A percentile compares a stretch with the other conserved stretches of the same genome.
These are phyloP conservation scores for Sergeia podlipaevii DNA, from an alignment of 208 protist species.

Conservation along the genomic window DNA sequence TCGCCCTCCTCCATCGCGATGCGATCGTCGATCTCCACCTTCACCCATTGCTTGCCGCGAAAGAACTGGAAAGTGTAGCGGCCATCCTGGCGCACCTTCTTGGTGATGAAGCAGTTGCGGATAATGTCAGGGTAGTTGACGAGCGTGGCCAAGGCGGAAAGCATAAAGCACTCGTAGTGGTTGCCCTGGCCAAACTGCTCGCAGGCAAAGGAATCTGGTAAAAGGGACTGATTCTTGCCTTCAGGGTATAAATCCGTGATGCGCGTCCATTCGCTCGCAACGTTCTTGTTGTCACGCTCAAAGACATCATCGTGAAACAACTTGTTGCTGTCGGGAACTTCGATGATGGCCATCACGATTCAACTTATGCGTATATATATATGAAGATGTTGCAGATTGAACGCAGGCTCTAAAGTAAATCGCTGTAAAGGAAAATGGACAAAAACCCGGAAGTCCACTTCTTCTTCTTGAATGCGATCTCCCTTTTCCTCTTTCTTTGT, in stretches of 20 bases:
- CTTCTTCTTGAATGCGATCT: no score
- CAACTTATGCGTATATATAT: slow-evolving; percentile 9
- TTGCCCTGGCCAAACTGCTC: slow-evolving; percentile 41
- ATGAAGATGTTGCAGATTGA: no score
- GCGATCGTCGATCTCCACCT: slow-evolving; percentile 41
- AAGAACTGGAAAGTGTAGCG: slow-evolving; percentile 37
- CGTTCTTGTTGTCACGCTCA: slow-evolving; percentile 42
- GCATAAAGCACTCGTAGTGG: slow-evolving; percentile 51
- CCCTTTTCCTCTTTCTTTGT: no score
- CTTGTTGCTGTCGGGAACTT: slow-evolving; percentile 53
- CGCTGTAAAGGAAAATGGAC: no score
- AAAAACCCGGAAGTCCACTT: no score
- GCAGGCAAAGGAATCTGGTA: slow-evolving; percentile 20
- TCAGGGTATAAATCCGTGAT: slow-evolving; percentile 61
- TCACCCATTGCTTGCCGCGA: slow-evolving; percentile 23
- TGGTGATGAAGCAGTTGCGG: slow-evolving; percentile 44
- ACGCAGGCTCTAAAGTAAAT: no score
- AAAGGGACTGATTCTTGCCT: slow-evolving; percentile 27
- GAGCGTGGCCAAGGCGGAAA: slow-evolving; percentile 33
- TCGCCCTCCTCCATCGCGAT: slow-evolving; percentile 24
- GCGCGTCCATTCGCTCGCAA: slow-evolving; percentile 50
- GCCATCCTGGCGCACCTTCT: slow-evolving; percentile 26
- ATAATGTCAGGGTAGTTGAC: slow-evolving; percentile 30
- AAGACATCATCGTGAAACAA: slow-evolving; percentile 70
- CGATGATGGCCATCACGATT: slow-evolving; percentile 18